Conservation (phyloP, 805 yeast species). For the Metschnikowia amazonensis region DNA sequence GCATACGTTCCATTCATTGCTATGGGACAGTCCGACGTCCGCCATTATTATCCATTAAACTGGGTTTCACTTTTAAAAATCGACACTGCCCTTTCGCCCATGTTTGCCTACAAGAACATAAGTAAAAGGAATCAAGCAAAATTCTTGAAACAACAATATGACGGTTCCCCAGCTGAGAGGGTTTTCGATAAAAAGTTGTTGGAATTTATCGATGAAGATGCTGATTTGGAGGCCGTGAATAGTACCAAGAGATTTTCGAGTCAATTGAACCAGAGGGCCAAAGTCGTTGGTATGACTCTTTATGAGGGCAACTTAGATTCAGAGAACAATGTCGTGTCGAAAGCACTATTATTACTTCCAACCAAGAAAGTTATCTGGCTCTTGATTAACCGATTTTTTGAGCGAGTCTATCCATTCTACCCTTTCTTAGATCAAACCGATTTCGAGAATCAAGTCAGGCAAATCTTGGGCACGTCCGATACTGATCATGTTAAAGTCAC, state of each 20-base stretch:
- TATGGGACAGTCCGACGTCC: slow-evolving; percentile 8
- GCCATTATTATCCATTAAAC: slow-evolving; percentile 15
- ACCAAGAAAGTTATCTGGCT: slow-evolving; percentile 24
- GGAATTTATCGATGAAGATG: slow-evolving; percentile 10
- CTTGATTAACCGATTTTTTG: slow-evolving; percentile 28
- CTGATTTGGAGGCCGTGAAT: slow-evolving; percentile 6
- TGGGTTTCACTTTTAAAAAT: slow-evolving; percentile 17
- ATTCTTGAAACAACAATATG: not conserved
- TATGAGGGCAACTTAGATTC: slow-evolving; percentile 19
- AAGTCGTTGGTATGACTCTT: slow-evolving; percentile 18
- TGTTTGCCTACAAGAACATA: slow-evolving; percentile 18
- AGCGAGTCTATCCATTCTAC: slow-evolving; percentile 55
- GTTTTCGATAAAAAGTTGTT: slow-evolving; percentile 12
- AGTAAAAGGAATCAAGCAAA: not conserved
- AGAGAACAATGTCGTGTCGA: slow-evolving; percentile 19
- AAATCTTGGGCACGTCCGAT: slow-evolving; percentile 19
- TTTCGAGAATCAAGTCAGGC: slow-evolving; percentile 19
- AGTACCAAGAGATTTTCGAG: slow-evolving; percentile 5
- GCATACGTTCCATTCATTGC: slow-evolving; percentile 20
- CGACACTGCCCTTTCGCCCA: slow-evolving; percentile 17
- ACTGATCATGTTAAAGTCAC: slow-evolving; percentile 15
- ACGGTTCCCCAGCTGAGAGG: slow-evolving; percentile 11
- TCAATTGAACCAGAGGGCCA: slow-evolving; percentile 17
- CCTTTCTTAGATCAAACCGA: slow-evolving; percentile 46
- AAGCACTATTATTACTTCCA: slow-evolving; percentile 23